Evolutionary conservation across 768 basidiomycete species (phyloP).

Genomic region (Epithele typhae): DNA sequence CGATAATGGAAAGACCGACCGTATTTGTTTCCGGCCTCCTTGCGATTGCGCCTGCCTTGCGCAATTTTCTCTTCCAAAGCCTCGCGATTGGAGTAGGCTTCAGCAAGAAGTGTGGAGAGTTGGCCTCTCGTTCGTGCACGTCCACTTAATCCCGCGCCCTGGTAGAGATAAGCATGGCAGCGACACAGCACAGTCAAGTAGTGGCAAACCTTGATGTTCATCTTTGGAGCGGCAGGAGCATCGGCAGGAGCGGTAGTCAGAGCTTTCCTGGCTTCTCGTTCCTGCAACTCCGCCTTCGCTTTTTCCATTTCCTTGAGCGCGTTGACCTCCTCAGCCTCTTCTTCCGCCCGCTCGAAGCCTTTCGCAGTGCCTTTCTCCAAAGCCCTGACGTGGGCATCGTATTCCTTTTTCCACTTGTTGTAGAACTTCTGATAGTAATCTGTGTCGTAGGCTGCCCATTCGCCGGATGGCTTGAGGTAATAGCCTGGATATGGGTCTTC

Average conservation of each 20-base stretch:
- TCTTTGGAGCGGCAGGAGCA: slow-evolving; percentile 56
- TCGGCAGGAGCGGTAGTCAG: slow-evolving; percentile 62
- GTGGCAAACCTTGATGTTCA: slow-evolving; percentile 71
- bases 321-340: slow-evolving; percentile 55
- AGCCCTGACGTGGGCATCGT: slow-evolving; percentile 66
- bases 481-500: slow-evolving; percentile 83
- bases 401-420: slow-evolving; percentile 70
- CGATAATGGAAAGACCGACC: slow-evolving; percentile 39
- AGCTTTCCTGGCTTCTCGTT: slow-evolving; percentile 72
- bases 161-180: slow-evolving; percentile 30
- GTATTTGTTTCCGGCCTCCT: slow-evolving; percentile 91
- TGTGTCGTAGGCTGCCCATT: slow-evolving; percentile 72
- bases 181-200: not conserved
- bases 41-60: slow-evolving; percentile 75
- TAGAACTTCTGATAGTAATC: slow-evolving; percentile 64
- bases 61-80: slow-evolving; percentile 81
- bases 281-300: slow-evolving; percentile 69
- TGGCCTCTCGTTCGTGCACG: slow-evolving; percentile 75
- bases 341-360: slow-evolving; percentile 66
- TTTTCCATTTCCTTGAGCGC: slow-evolving; percentile 74
- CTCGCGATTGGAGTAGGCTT: slow-evolving; percentile 82
- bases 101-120: slow-evolving; percentile 71
- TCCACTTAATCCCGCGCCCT: slow-evolving; percentile 70
- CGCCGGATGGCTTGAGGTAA: slow-evolving; percentile 77
- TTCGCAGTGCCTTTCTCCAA: slow-evolving; percentile 64